Evolutionary conservation across 148 eudicot species (phyloP).

Genomic region (Tetragonia tetragonoides): DNA sequence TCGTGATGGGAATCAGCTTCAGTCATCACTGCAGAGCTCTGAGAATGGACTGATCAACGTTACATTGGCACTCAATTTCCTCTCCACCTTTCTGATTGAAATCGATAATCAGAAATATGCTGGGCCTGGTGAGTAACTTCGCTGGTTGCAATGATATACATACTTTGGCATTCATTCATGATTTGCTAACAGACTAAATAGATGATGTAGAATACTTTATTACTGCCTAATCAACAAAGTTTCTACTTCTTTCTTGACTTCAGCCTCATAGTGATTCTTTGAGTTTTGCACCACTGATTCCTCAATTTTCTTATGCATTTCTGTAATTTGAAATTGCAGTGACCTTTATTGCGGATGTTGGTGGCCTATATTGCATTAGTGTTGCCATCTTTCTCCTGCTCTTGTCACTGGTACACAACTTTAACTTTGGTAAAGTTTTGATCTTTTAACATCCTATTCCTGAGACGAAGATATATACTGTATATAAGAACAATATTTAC

Average conservation of each 20-base stretch:
- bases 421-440: not conserved
- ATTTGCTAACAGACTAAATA: too few species aligned
- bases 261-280: too few species aligned
- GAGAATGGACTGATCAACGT: slow-evolving; percentile 55
- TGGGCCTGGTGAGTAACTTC: slow-evolving; percentile 64
- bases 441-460: too few species aligned
- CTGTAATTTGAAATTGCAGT: slow-evolving; percentile 55
- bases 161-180: too few species aligned
- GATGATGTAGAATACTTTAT: not conserved
- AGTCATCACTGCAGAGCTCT: slow-evolving; percentile 53
- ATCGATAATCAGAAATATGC: slow-evolving; percentile 52
- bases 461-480: too few species aligned
- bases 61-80: slow-evolving; percentile 56
- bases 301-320: slow-evolving; percentile 16
- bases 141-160: not conserved
- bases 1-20: slow-evolving; percentile 48
- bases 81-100: slow-evolving; percentile 68
- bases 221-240: not conserved
- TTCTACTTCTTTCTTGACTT: not conserved
- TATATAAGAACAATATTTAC: too few species aligned
- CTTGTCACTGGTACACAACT: slow-evolving; percentile 25
- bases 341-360: slow-evolving; percentile 81
- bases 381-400: slow-evolving; percentile 26
- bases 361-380: slow-evolving; percentile 82
- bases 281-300: not conserved